These are phyloP conservation scores for Guadua angustifolia DNA, from an alignment of 176 grass and related monocot genomes.

Conservation along the genomic window DNA sequence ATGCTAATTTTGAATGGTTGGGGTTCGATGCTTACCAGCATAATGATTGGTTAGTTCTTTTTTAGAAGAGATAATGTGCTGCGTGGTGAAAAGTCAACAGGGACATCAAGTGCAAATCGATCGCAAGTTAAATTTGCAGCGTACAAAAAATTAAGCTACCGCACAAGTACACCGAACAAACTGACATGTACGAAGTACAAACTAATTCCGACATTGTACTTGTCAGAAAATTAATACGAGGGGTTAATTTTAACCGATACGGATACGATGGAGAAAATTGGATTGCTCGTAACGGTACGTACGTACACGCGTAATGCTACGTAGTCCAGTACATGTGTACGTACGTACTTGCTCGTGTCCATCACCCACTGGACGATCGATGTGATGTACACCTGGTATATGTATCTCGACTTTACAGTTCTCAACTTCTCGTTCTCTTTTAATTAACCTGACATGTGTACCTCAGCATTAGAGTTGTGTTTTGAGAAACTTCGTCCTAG, in stretches of 20 bases:
- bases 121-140: constrained; percentile 4
- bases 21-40: not conserved
- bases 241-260: constrained; percentile 1
- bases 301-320: not conserved
- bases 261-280: constrained; percentile 23
- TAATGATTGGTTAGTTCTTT: not conserved
- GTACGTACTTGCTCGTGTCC: not conserved
- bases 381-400: not conserved
- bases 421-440: not conserved
- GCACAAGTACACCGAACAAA: constrained; percentile 22
- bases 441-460: not conserved
- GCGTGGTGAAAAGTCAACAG: constrained; percentile 29
- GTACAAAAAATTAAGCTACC: constrained; percentile 28
- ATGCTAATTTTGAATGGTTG: constrained; percentile 1
- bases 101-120: constrained; percentile 39
- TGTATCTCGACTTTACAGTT: not conserved
- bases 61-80: constrained; percentile 9
- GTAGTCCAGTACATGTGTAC: not conserved
- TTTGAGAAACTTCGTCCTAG: not conserved
- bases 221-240: constrained; percentile 15
- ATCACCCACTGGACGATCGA: not conserved
- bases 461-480: not conserved
- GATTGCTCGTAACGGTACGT: constrained; percentile 6
- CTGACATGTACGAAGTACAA: constrained; percentile 16
- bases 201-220: constrained; percentile 42